A percentile compares a stretch with the other conserved stretches of the same genome.
These are phyloP conservation scores for Colletotrichum sp. DNA, from an alignment of 2,329 filamentous ascomycete species.

Conservation along the genomic window DNA sequence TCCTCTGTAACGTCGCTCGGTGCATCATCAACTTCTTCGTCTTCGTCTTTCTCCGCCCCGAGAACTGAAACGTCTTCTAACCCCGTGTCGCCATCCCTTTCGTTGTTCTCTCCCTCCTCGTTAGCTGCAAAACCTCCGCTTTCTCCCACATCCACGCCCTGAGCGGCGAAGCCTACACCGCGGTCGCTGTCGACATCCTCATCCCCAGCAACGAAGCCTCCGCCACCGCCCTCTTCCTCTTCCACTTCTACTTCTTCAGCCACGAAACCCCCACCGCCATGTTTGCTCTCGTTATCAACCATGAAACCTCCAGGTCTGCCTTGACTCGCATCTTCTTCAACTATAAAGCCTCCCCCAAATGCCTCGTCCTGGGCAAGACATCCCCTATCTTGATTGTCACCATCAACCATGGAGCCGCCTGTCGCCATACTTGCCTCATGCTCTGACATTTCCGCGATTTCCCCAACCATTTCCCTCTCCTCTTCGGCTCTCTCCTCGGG, in stretches of 20 bases:
- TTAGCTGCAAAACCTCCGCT: background rate
- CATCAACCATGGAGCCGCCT: background rate
- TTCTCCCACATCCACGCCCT: background rate
- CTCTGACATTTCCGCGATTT: background rate
- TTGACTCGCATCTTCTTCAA: background rate
- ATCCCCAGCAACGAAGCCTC: background rate
- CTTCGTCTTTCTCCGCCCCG: conserved; percentile 29
- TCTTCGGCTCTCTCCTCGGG: conserved; percentile 49
- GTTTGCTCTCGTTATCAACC: no score
- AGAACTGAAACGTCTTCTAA: background rate
- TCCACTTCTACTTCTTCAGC: background rate
- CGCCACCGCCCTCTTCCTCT: background rate
- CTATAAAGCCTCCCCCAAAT: background rate
- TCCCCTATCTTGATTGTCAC: background rate
- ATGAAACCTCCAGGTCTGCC: background rate
- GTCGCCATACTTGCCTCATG: background rate
- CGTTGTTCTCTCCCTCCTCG: background rate
- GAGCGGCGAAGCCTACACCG: background rate
- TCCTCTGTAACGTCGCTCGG: conserved; percentile 48
- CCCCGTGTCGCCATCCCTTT: background rate
- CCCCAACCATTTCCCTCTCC: conserved; percentile 22
- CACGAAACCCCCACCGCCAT: background rate
- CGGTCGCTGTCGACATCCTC: background rate
- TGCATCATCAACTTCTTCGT: conserved; percentile 36
- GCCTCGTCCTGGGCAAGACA: background rate